Conservation (phyloP, 1,284 basidiomycete genomes). For the Athelia sp. region DNA sequence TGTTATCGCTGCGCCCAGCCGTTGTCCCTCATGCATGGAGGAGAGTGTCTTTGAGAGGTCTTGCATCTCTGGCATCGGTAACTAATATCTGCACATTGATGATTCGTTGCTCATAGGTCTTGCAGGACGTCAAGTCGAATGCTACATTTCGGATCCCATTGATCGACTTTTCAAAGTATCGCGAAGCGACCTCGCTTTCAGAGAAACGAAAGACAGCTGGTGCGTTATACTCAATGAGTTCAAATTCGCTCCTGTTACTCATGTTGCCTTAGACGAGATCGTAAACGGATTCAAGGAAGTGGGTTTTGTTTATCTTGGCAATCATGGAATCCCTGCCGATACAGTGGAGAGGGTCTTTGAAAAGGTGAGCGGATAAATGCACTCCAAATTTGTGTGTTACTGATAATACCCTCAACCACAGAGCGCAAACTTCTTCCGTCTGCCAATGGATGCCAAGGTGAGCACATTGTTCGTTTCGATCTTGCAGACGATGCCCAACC, state of each 20-base stretch:
- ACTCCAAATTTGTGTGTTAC: neutral
- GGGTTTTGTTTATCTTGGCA: constrained; percentile 70
- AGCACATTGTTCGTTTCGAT: constrained; percentile 5
- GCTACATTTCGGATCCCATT: constrained; percentile 59
- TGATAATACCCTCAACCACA: constrained; percentile 21
- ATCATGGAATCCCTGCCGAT: constrained; percentile 57
- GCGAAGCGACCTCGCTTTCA: constrained; percentile 37
- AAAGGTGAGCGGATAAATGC: constrained; percentile 39
- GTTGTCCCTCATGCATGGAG: too few relatives aligned
- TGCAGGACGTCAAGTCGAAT: constrained; percentile 6
- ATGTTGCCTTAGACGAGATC: constrained; percentile 45
- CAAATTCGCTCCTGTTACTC: neutral
- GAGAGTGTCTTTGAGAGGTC: neutral
- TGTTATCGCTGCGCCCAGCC: too few relatives aligned
- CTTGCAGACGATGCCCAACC: constrained; percentile 1
- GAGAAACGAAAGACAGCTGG: constrained; percentile 50
- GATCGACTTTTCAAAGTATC: constrained; percentile 72
- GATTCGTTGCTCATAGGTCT: neutral
- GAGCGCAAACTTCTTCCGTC: constrained; percentile 70
- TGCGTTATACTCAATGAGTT: neutral
- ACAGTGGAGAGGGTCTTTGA: constrained; percentile 53
- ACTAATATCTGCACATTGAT: neutral
- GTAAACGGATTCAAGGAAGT: constrained; percentile 75
- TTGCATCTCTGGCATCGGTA: neutral
- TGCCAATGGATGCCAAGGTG: constrained; percentile 64